Conservation (phyloP, 1,284 basidiomycete genomes). For the Cystobasidium pallidum region DNA sequence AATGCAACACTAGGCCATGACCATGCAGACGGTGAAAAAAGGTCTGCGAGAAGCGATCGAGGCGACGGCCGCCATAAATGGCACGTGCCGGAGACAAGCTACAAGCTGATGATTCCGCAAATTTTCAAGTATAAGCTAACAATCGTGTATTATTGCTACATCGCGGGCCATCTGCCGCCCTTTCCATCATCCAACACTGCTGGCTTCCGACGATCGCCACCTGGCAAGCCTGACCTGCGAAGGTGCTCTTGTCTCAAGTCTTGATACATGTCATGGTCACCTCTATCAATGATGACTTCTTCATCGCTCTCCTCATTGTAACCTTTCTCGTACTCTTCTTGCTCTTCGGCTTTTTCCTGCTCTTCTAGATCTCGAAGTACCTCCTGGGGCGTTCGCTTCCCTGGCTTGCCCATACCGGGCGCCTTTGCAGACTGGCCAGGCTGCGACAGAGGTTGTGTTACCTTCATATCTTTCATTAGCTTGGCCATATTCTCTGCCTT, state of each 20-base stretch:
- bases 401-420: conserved; percentile 63
- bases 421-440: conserved; percentile 48
- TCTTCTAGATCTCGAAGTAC: conserved; percentile 58
- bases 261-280: conserved; percentile 43
- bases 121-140: background rate
- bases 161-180: conserved; percentile 46
- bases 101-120: background rate
- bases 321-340: conserved; percentile 66
- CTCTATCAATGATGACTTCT: conserved; percentile 58
- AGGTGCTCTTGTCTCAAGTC: conserved; percentile 22
- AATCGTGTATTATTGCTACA: conserved; percentile 6
- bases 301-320: conserved; percentile 57
- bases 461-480: conserved; percentile 81
- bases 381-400: conserved; percentile 62
- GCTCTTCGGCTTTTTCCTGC: conserved; percentile 63
- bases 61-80: background rate
- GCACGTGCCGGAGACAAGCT: conserved; percentile 4
- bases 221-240: conserved; percentile 21
- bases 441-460: conserved; percentile 54
- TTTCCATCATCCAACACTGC: conserved; percentile 44
- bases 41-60: conserved; percentile 3
- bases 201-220: conserved; percentile 46
- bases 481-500: conserved; percentile 71
- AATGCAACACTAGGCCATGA: too few species aligned
- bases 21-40: too few species aligned